Evolutionary conservation across 345 rosid genomes (phyloP), one percentile per base, ranked within the genome.

Genomic region (Geranium brycei): DNA sequence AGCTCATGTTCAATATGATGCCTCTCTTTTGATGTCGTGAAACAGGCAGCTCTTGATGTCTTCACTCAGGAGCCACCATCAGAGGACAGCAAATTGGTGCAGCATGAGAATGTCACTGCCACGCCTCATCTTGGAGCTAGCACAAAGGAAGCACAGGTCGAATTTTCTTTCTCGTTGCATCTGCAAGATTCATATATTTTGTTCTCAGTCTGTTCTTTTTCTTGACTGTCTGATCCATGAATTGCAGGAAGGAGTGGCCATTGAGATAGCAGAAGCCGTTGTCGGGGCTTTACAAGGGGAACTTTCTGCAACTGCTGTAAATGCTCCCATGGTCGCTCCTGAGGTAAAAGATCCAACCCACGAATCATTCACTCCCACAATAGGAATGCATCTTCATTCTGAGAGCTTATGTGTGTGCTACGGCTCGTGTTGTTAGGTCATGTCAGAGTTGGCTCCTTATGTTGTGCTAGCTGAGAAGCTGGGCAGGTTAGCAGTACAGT

Each of bases 51-150:
- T 28, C 80, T 90, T 19, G 97, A 90, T 73, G 97, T 90, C 59
- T 89, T 89, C 74, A 63, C 80, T 0, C 73, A 78, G 67, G 95
- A 89, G 62, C 95, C 96, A 15, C 91, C 95, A 28, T 31, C 83
- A 0, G 75, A 71, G 64, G 91, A 85, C 23, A 77, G 80, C 78
- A 85, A 74, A 71, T 56, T 89, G 61, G 76, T 89, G 51, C 95
- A 75, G 35, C 96, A 87, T 68, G 81, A 81, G 61, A 85, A 81
- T 65, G 91, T 89, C 47, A 85, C 77, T 2, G 88, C 80, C 58
- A 89, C 96, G 10, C 96, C 96, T 74, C 96, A 89, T 76, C 95
- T 89, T 1, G 96, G 96, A 74, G 95, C 95, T 38, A 87, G 96
- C 77, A 87, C 95, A 32, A 89, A 83, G 73, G 96, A 89, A 81